Evolutionary conservation across 2,329 filamentous ascomycete species (phyloP).

Genomic region (Dothiorella sarmentorum): DNA sequence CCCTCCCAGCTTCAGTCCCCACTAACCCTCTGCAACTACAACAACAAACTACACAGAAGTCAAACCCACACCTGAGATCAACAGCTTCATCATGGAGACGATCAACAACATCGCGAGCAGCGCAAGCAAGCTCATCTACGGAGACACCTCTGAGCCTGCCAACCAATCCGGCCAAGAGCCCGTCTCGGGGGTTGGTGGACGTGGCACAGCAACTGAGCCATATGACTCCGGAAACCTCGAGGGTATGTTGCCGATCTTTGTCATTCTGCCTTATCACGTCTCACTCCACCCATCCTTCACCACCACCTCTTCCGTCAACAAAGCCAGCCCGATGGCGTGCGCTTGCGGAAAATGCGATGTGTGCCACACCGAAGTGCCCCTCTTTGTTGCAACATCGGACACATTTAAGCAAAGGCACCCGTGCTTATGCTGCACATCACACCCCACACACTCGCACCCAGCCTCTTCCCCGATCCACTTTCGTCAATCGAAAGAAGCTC

Average conservation of each 20-base stretch:
- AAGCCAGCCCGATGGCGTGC: neutral
- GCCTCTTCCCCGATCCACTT: neutral
- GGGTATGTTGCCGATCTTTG: conserved; percentile 39
- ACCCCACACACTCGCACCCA: no score
- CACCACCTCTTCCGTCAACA: neutral
- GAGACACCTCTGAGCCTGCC: conserved; percentile 26
- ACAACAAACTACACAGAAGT: neutral
- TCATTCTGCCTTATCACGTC: neutral
- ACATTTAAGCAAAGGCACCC: no score
- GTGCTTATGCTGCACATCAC: no score
- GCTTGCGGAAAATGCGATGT: no score
- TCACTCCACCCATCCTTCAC: neutral
- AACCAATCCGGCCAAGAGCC: conserved; percentile 58
- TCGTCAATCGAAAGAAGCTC: neutral
- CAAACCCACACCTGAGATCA: neutral
- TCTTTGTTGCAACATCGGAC: no score
- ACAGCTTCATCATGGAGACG: conserved; percentile 33
- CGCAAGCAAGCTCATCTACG: conserved; percentile 38
- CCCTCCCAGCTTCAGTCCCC: neutral
- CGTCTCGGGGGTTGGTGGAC: conserved; percentile 65
- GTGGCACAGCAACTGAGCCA: conserved; percentile 66
- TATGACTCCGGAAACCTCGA: conserved; percentile 76
- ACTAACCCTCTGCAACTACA: neutral
- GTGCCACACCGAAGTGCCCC: no score
- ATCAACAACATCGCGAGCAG: conserved; percentile 34